Base-by-base conservation (phyloP, 805 yeast species). In the Monosporozyma unispora region DNA sequence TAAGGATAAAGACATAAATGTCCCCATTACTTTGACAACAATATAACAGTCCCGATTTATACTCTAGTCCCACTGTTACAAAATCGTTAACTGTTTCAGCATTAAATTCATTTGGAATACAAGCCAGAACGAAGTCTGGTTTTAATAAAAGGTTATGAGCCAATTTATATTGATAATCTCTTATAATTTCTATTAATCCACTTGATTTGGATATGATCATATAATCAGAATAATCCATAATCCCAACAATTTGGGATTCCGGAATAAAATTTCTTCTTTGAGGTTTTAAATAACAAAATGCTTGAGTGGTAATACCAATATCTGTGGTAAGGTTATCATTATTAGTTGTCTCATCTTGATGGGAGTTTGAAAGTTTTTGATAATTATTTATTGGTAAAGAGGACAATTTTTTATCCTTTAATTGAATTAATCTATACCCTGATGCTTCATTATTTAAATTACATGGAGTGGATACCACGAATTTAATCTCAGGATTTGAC, bases 101-200 rank as follows among this genome's bases (percentile, higher is more conserved):
- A 18, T 6, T 42, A 19, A 27, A 42, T 16, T 28, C 14, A 45
- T 57, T 55, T 5, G 64, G 63, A 1, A 51, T 49, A 47, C 67
- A 61, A 44, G 54, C 50, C 10, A 64, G 47, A 18, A 58, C 43
- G 48, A 44, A 60, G 3, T 50, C 38, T 12, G 66, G 57, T n/a
- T 47, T 44, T 40, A 63, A 29, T 1, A 53, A 23, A 3, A 49
- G 5, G 1, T 43, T 44, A 23, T 52, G 48, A 8, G 46, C 35
- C 4, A 57, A 8, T 45, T 57, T 57, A 28, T 51, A 54, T 25
- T 53, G 52, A 42, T 54, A 61, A 49, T 63, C 62, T 31, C 48
- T 49, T 3, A 61, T 50, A n/a, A 64, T 51, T 45, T 62, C 67
- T 18, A 64, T 58, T 19, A 58, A 47, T 4, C 68, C 67, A 53